These are phyloP conservation scores for Saccharomycopsis microspora DNA, from an alignment of 805 yeast species.

Conservation along the genomic window DNA sequence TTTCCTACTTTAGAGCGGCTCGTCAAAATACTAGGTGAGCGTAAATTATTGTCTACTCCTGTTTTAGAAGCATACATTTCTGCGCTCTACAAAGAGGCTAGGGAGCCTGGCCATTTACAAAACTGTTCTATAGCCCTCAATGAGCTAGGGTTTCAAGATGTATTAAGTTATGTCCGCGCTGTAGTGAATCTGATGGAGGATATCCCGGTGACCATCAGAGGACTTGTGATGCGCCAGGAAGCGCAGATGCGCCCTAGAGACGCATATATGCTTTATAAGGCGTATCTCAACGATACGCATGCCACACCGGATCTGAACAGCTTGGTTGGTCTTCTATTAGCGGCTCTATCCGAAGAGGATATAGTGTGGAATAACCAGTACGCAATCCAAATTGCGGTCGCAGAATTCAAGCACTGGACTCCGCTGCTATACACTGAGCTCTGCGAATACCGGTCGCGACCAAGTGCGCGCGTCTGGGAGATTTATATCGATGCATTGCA, in stretches of 20 bases:
- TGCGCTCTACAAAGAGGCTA: not conserved
- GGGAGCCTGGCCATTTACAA: not conserved
- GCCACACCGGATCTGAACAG: constrained; percentile 22
- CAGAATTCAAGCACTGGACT: constrained; percentile 37
- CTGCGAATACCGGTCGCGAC: constrained; percentile 20
- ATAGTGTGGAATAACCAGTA: constrained; percentile 37
- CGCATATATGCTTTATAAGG: constrained; percentile 22
- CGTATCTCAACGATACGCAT: constrained; percentile 15
- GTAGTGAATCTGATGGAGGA: constrained; percentile 16
- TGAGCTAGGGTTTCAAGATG: not conserved
- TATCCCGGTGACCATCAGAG: constrained; percentile 17
- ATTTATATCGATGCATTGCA: constrained; percentile 41
- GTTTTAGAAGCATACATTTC: not conserved
- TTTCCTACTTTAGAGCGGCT: not conserved
- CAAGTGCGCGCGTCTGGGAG: constrained; percentile 37
- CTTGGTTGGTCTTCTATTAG: constrained; percentile 35
- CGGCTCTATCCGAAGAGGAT: constrained; percentile 26
- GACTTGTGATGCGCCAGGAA: constrained; percentile 22
- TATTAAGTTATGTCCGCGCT: constrained; percentile 18
- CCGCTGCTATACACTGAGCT: constrained; percentile 21
- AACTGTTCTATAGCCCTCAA: too few relatives aligned
- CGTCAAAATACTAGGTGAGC: not conserved
- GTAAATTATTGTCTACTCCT: constrained; percentile 1
- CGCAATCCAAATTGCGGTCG: constrained; percentile 51
- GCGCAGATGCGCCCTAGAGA: constrained; percentile 23